These are phyloP conservation scores for Erythrophleum ivorense DNA, from an alignment of 331 rosid genomes.

Conservation along the genomic window DNA sequence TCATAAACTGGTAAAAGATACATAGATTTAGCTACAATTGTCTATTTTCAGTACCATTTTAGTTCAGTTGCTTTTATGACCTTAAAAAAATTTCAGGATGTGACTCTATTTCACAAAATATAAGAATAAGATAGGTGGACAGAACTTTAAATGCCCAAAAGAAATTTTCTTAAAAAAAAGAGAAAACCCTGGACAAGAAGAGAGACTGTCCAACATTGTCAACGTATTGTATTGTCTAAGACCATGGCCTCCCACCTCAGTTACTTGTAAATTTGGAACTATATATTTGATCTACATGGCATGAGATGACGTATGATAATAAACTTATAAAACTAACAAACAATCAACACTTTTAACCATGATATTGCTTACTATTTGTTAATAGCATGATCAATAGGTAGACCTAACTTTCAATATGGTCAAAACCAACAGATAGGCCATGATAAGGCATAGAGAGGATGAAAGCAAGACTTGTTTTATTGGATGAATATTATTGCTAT, in stretches of 20 bases:
- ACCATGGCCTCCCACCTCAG: background rate
- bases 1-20: background rate
- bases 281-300: background rate
- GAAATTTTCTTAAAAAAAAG: background rate
- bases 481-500: constrained; percentile 18
- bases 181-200: background rate
- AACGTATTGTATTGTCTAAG: background rate
- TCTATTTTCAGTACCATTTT: background rate
- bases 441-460: background rate
- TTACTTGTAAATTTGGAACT: background rate
- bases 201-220: background rate
- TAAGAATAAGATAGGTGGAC: background rate
- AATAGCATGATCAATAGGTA: background rate
- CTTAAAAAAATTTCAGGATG: background rate
- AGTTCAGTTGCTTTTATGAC: background rate
- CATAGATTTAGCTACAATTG: background rate
- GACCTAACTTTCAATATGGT: constrained; percentile 6
- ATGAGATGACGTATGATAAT: background rate
- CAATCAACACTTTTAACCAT: background rate
- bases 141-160: background rate
- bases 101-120: background rate
- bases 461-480: constrained; percentile 26
- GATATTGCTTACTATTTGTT: background rate
- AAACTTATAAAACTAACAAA: background rate
- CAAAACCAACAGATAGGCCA: background rate